phyloP scores from a whole-genome alignment of 2,329 filamentous ascomycete genomes.

The Nemania serpens region DNA sequence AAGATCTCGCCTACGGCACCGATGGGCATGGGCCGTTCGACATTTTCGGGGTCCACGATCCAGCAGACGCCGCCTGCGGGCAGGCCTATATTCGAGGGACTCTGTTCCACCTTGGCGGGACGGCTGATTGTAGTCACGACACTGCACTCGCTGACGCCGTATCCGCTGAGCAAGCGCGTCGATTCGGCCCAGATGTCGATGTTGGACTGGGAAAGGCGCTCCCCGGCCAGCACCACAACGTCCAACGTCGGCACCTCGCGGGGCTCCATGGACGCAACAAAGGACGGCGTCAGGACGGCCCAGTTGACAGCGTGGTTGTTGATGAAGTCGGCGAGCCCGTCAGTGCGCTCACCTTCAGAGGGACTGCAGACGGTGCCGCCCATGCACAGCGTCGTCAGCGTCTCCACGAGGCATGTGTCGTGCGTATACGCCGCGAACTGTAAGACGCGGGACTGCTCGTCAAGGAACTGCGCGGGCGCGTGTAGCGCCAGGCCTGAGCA shows the following conservation, averaged over 20 bases:
- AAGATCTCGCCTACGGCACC: too few relatives aligned
- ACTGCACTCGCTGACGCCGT: too few relatives aligned
- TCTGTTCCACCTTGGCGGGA: too few relatives aligned
- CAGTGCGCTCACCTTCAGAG: slow-evolving; percentile 43
- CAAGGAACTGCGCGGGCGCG: slow-evolving; percentile 1
- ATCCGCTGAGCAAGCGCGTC: too few relatives aligned
- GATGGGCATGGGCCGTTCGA: too few relatives aligned
- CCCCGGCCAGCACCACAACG: too few relatives aligned
- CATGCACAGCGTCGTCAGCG: slow-evolving; percentile 44
- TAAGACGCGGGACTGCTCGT: slow-evolving; percentile 22
- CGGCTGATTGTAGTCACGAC: too few relatives aligned
- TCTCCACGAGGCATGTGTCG: slow-evolving; percentile 46
- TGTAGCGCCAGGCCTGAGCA: slow-evolving; percentile 10
- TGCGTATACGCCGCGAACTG: slow-evolving; percentile 44
- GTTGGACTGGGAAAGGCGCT: not conserved
- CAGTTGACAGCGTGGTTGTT: slow-evolving; percentile 27
- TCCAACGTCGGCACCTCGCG: slow-evolving; percentile 25
- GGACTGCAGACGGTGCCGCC: slow-evolving; percentile 48
- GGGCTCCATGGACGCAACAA: slow-evolving; percentile 29
- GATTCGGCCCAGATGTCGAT: not conserved
- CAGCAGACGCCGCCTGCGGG: too few relatives aligned
- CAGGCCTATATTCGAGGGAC: too few relatives aligned
- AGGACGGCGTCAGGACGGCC: slow-evolving; percentile 34
- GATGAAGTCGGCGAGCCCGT: slow-evolving; percentile 40
- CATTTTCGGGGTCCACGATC: too few relatives aligned